These are phyloP conservation scores for Claviceps sp. DNA, from an alignment of 2,329 filamentous ascomycete species.

Conservation along the genomic window DNA sequence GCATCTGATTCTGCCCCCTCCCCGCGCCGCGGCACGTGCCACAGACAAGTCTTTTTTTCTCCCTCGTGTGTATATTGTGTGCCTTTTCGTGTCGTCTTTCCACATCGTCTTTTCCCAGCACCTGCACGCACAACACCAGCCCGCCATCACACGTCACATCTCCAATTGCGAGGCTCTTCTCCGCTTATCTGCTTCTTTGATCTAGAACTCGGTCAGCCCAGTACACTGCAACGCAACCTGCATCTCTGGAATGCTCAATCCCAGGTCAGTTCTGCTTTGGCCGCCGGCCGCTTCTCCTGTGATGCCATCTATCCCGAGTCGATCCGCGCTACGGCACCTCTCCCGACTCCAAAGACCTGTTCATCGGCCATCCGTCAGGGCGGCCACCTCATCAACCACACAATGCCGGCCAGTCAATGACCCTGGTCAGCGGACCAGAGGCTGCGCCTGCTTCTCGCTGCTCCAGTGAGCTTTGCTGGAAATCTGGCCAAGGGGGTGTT, in stretches of 20 bases:
- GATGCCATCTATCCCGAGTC: background rate
- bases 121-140: background rate
- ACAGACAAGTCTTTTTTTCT: background rate
- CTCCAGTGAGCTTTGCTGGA: conserved; percentile 1
- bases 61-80: background rate
- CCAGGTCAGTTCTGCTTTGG: conserved; percentile 6
- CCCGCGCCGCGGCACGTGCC: background rate
- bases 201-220: background rate
- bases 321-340: conserved; percentile 3
- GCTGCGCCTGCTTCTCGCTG: background rate
- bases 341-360: conserved; percentile 5
- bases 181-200: background rate
- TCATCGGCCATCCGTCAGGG: conserved; percentile 6
- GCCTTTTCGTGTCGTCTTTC: background rate
- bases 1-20: no score
- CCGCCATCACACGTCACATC: background rate
- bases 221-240: conserved; percentile 1
- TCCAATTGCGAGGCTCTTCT: background rate
- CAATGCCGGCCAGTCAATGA: background rate
- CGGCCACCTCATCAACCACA: conserved; percentile 2
- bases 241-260: conserved; percentile 1
- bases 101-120: background rate
- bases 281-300: conserved; percentile 6
- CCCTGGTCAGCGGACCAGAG: background rate
- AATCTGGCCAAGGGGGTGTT: background rate